Evolutionary conservation across 2,329 filamentous ascomycete species (phyloP).

Genomic region (Cercospora canescens): DNA sequence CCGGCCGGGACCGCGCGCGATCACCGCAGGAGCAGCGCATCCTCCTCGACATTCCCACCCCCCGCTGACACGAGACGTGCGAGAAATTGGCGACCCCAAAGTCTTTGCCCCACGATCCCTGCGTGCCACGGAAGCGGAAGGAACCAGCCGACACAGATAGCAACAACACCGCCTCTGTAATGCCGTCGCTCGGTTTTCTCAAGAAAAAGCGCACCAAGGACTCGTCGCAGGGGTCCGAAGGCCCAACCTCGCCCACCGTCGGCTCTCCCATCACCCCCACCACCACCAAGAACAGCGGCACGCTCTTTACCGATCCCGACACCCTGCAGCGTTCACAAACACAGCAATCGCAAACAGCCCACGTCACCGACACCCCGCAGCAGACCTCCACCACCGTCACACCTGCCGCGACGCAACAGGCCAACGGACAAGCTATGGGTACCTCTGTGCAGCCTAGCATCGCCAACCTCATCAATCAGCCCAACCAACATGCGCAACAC

Average conservation of each 20-base stretch:
- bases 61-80: constrained; percentile 8
- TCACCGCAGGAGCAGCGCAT: not conserved
- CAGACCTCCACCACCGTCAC: constrained; percentile 32
- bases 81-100: constrained; percentile 24
- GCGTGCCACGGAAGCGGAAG: constrained; percentile 28
- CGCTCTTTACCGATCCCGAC: constrained; percentile 31
- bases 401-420: constrained; percentile 9
- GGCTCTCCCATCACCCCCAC: constrained; percentile 47
- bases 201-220: constrained; percentile 99
- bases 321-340: constrained; percentile 30
- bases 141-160: constrained; percentile 17
- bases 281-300: constrained; percentile 42
- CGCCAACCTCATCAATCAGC: constrained; percentile 77
- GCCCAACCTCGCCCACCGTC: constrained; percentile 62
- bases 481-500: constrained; percentile 38
- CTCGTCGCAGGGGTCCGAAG: constrained; percentile 56
- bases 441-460: constrained; percentile 74
- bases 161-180: constrained; percentile 43
- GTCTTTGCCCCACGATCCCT: constrained; percentile 17
- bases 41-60: constrained; percentile 14
- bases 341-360: constrained; percentile 21
- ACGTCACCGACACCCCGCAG: constrained; percentile 28
- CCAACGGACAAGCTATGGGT: constrained; percentile 21
- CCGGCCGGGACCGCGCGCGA: not conserved
- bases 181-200: constrained; percentile 94